These are phyloP conservation scores for Skeletonema marinoi DNA, from an alignment of 108 stramenopile genomes.

Conservation along the genomic window DNA sequence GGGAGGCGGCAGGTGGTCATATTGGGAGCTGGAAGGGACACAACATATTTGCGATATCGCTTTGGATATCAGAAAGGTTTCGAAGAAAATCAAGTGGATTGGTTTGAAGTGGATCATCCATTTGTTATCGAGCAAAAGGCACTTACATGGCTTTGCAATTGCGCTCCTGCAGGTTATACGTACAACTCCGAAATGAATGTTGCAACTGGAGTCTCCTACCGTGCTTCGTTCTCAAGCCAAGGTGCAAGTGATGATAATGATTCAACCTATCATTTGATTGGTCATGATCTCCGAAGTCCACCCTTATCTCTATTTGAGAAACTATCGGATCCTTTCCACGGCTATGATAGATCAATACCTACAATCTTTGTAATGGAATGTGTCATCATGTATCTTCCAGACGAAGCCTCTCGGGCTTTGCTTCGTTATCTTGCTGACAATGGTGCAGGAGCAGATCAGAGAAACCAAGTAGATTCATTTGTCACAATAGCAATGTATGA, in stretches of 20 bases:
- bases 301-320: constrained; percentile 53
- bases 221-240: constrained; percentile 1
- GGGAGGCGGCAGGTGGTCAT: constrained; percentile 67
- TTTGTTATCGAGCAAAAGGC: constrained; percentile 71
- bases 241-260: neutral
- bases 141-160: constrained; percentile 17
- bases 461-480: constrained; percentile 24
- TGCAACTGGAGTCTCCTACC: constrained; percentile 21
- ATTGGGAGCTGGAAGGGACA: constrained; percentile 87
- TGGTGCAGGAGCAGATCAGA: neutral
- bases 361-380: constrained; percentile 82
- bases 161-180: constrained; percentile 26
- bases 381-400: constrained; percentile 83
- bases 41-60: constrained; percentile 72
- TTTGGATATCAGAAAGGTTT: constrained; percentile 15
- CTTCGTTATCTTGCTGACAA: constrained; percentile 26
- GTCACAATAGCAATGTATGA: constrained; percentile 62
- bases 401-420: constrained; percentile 35
- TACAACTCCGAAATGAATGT: constrained; percentile 11
- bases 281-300: constrained; percentile 61
- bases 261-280: constrained; percentile 51
- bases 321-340: constrained; percentile 43
- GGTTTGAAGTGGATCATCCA: constrained; percentile 90
- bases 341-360: constrained; percentile 43
- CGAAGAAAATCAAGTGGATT: constrained; percentile 37